Evolutionary conservation across 257 asterid genomes (phyloP).

Genomic region (Linaria vulgaris): DNA sequence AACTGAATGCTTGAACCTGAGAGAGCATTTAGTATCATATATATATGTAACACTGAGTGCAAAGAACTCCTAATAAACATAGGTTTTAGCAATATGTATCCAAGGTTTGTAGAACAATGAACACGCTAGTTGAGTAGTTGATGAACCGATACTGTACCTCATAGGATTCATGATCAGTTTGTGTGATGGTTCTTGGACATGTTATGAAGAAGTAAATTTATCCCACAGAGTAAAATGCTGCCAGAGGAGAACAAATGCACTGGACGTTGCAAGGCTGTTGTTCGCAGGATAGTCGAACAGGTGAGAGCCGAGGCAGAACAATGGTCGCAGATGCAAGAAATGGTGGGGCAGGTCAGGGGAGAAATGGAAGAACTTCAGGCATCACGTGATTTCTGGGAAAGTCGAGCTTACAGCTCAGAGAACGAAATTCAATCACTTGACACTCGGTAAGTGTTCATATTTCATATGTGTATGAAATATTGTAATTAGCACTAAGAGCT

Average conservation of each 20-base stretch:
- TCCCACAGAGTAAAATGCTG: slow-evolving; percentile 40
- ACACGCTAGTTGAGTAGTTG: neutral
- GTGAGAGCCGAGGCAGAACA: slow-evolving; percentile 92
- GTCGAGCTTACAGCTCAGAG: slow-evolving; percentile 49
- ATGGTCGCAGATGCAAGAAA: slow-evolving; percentile 93
- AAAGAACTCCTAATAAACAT: too few species aligned
- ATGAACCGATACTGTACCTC: too few species aligned
- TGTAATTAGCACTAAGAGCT: neutral
- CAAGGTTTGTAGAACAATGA: too few species aligned
- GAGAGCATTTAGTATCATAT: neutral
- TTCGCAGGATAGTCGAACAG: slow-evolving; percentile 69
- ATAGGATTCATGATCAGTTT: too few species aligned
- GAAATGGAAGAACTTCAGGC: slow-evolving; percentile 77
- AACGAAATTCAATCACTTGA: slow-evolving; percentile 45
- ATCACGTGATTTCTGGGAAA: slow-evolving; percentile 81
- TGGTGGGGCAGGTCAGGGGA: slow-evolving; percentile 69
- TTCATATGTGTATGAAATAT: neutral
- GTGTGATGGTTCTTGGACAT: neutral
- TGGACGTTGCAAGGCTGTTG: slow-evolving; percentile 74
- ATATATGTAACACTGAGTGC: neutral
- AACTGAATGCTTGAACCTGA: neutral
- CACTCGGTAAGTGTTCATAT: slow-evolving; percentile 46
- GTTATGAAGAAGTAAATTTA: neutral
- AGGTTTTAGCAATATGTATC: neutral
- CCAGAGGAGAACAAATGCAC: slow-evolving; percentile 60